These are phyloP conservation scores for Picocystis salinarum DNA, from an alignment of 139 green algal genomes.

Conservation along the genomic window DNA sequence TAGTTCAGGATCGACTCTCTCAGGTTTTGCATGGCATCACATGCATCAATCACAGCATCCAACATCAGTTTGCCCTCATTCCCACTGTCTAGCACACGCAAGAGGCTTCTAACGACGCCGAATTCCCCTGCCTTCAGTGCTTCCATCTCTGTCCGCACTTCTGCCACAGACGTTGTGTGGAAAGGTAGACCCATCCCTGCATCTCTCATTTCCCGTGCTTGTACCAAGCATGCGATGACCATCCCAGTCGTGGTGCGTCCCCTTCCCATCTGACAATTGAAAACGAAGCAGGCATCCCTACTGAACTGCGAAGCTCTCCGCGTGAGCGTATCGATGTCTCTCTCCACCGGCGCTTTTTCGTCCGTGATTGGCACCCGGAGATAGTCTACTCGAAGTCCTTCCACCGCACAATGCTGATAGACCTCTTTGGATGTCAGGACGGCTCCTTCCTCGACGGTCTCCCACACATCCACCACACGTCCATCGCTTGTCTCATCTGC, in stretches of 20 bases:
- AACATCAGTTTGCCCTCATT: constrained; percentile 43
- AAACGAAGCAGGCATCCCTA: constrained; percentile 25
- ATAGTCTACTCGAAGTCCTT: constrained; percentile 67
- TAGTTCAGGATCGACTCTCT: constrained; percentile 67
- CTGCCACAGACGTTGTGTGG: no score
- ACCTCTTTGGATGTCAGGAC: constrained; percentile 81
- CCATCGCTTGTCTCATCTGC: constrained; percentile 73
- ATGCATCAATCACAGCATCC: constrained; percentile 61
- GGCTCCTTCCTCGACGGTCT: constrained; percentile 53
- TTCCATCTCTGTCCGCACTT: constrained; percentile 7
- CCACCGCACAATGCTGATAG: constrained; percentile 30
- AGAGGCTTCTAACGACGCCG: constrained; percentile 51
- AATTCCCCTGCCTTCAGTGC: constrained; percentile 50
- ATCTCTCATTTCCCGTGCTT: constrained; percentile 6
- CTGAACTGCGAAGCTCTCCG: neutral
- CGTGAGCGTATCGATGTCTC: constrained; percentile 32
- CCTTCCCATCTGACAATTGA: constrained; percentile 94
- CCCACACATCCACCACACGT: constrained; percentile 47
- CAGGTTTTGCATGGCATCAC: constrained; percentile 67
- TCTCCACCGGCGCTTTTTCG: constrained; percentile 82
- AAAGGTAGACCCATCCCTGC: neutral
- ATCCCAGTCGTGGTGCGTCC: constrained; percentile 83
- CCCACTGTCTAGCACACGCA: constrained; percentile 42
- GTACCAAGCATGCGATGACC: constrained; percentile 69
- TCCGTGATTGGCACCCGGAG: constrained; percentile 78